phyloP scores from a whole-genome alignment of 192 early-diverging fungal species.

The Bifiguratus adelaidae region DNA sequence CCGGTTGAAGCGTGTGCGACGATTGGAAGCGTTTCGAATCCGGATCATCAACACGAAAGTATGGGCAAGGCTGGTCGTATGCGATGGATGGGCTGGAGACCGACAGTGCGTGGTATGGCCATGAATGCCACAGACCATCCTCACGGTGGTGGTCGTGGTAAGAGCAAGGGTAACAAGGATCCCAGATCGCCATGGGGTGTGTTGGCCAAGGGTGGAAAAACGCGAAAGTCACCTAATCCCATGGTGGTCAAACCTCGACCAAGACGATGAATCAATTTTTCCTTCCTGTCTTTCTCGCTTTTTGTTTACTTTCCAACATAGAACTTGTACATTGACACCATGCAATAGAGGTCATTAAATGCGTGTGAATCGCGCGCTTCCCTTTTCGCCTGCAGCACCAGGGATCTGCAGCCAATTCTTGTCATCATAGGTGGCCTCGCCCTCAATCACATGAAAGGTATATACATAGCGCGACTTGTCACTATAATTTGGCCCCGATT shows the following conservation, averaged over 20 bases:
- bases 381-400: no score
- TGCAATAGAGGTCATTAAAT: no score
- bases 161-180: conserved; percentile 87
- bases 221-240: conserved; percentile 52
- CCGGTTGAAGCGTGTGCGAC: conserved; percentile 80
- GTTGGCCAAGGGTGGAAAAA: conserved; percentile 89
- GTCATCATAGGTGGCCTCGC: conserved; percentile 47
- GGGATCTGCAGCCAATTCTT: no score
- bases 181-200: conserved; percentile 87
- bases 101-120: conserved; percentile 91
- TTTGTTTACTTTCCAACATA: no score
- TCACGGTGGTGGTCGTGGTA: conserved; percentile 92
- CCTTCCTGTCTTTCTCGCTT: no score
- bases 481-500: conserved; percentile 71
- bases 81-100: conserved; percentile 76
- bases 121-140: conserved; percentile 93
- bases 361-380: no score
- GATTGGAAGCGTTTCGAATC: conserved; percentile 83
- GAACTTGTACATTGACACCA: no score
- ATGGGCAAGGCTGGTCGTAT: conserved; percentile 85
- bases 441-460: conserved; percentile 92
- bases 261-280: conserved; percentile 47
- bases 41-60: conserved; percentile 78
- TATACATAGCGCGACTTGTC: conserved; percentile 80
- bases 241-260: conserved; percentile 58